Evolutionary conservation across 257 asterid genomes (phyloP).

Genomic region (Primulina eburnea): DNA sequence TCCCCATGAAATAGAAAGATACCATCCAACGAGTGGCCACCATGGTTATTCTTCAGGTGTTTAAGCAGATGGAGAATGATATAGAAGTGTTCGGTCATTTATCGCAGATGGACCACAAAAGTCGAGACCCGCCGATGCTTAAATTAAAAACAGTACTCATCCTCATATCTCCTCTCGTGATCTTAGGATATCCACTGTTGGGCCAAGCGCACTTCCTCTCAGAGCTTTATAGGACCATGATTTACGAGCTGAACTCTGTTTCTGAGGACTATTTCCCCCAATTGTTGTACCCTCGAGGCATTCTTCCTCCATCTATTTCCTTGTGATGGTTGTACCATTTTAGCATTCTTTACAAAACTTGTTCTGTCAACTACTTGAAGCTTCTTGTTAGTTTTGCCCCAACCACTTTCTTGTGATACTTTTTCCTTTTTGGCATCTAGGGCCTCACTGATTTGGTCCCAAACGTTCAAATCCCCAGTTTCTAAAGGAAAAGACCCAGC

Average conservation of each 20-base stretch:
- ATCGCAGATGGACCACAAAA: conserved; percentile 1
- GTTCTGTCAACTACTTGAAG: conserved; percentile 23
- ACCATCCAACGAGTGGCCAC: conserved; percentile 2
- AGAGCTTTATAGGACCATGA: conserved; percentile 59
- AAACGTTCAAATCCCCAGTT: conserved; percentile 29
- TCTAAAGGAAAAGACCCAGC: neutral
- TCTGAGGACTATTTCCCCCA: neutral
- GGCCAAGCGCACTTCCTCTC: conserved; percentile 67
- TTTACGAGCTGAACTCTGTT: conserved; percentile 30
- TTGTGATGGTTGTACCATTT: conserved; percentile 38
- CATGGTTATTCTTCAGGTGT: conserved; percentile 1
- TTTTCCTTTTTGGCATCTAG: conserved; percentile 60
- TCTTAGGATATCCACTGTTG: conserved; percentile 70
- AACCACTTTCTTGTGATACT: conserved; percentile 15
- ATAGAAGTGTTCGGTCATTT: neutral
- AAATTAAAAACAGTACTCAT: conserved; percentile 6
- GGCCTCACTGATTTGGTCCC: conserved; percentile 73
- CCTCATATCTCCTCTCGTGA: conserved; percentile 40
- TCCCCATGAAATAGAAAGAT: neutral
- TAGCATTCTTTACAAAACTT: conserved; percentile 24
- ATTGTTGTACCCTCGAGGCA: conserved; percentile 1
- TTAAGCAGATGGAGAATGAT: neutral
- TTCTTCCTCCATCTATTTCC: conserved; percentile 40
- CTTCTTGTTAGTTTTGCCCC: conserved; percentile 33
- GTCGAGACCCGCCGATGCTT: conserved; percentile 5